Conservation (phyloP, 179 eudicot genomes). For the Pouteria campechiana region DNA sequence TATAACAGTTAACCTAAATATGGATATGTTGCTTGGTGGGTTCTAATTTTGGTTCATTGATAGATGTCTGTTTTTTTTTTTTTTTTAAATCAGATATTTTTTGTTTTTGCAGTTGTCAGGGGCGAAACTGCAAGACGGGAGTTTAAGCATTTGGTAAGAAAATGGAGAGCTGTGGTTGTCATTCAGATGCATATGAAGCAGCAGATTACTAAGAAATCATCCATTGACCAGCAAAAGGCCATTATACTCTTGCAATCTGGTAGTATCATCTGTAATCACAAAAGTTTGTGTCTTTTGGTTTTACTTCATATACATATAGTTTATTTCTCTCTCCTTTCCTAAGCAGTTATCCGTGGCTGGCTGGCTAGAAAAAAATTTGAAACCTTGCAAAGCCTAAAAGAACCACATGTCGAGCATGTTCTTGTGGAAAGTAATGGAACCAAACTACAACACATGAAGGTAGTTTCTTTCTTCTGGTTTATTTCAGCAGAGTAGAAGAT, state of each 20-base stretch:
- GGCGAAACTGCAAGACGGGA: constrained; percentile 33
- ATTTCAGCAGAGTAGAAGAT: no score
- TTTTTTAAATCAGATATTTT: no score
- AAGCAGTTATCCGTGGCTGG: constrained; percentile 29
- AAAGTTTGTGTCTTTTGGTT: not conserved
- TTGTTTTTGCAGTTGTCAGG: constrained; percentile 44
- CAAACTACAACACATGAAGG: no score
- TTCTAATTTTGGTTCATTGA: no score
- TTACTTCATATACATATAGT: not conserved
- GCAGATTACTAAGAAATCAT: constrained; percentile 9
- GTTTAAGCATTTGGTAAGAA: constrained; percentile 8
- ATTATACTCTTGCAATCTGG: constrained; percentile 26
- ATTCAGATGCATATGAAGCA: constrained; percentile 19
- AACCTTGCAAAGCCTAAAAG: no score
- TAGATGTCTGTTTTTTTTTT: no score
- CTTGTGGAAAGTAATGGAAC: no score
- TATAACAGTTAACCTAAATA: no score
- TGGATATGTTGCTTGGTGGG: no score
- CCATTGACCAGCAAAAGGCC: constrained; percentile 7
- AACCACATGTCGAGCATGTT: no score
- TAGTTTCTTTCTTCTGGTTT: no score
- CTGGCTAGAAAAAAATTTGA: constrained; percentile 21
- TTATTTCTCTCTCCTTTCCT: not conserved
- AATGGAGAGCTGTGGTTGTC: constrained; percentile 10
- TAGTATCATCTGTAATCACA: constrained; percentile 4